Percentiles rank a stretch among this genome's conserved stretches.
Evolutionary conservation across 306 rosid species (phyloP).

Genomic region (Vachellia collinsii): DNA sequence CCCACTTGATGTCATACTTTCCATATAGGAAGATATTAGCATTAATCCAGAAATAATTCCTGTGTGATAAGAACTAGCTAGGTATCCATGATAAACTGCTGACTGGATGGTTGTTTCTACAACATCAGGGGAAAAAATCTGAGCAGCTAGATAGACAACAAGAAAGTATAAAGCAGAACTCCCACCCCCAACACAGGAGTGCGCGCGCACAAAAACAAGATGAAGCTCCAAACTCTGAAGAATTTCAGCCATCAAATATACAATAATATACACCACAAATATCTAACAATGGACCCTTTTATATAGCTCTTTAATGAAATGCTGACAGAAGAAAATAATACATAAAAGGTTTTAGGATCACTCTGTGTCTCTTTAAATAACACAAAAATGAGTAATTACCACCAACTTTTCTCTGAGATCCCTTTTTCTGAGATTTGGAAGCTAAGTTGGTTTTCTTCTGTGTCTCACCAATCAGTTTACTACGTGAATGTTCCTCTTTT

Average conservation of each 20-base stretch:
- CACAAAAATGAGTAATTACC: slow-evolving; percentile 48
- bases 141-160: slow-evolving; percentile 13
- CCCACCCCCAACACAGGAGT: neutral
- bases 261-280: neutral
- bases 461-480: slow-evolving; percentile 46
- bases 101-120: slow-evolving; percentile 60
- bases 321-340: slow-evolving; percentile 9
- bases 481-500: slow-evolving; percentile 46
- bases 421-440: slow-evolving; percentile 70
- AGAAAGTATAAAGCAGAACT: neutral
- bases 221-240: neutral
- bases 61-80: slow-evolving; percentile 90
- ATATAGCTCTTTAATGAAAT: neutral
- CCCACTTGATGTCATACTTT: slow-evolving; percentile 60
- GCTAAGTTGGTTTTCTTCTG: slow-evolving; percentile 56
- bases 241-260: neutral
- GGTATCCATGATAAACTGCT: slow-evolving; percentile 77
- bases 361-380: neutral
- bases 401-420: slow-evolving; percentile 46
- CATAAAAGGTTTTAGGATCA: slow-evolving; percentile 6
- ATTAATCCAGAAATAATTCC: slow-evolving; percentile 89
- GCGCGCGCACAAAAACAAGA: neutral
- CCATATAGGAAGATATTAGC: slow-evolving; percentile 77
- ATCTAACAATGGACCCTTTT: neutral
- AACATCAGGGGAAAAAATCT: slow-evolving; percentile 32